Conservation (phyloP, 2,329 filamentous ascomycete genomes). For the Cylindrodendrum hubeiense region DNA sequence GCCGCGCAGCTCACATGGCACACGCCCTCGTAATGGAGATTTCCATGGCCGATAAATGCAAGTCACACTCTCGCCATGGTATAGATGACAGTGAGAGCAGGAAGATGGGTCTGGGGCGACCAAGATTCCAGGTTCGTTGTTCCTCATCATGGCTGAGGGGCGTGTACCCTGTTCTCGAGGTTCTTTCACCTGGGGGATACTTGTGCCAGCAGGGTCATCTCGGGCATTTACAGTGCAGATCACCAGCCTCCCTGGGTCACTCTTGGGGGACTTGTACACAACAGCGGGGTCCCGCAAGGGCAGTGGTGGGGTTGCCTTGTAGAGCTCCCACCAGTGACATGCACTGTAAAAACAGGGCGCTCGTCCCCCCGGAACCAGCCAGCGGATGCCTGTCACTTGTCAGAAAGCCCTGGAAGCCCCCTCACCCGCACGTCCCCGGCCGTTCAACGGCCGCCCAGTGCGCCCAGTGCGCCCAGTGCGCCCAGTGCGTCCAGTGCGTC, state of each 20-base stretch:
- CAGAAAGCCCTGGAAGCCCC: background rate
- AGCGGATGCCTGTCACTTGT: background rate
- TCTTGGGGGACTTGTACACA: background rate
- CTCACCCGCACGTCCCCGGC: background rate
- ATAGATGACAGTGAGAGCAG: background rate
- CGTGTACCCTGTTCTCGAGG: background rate
- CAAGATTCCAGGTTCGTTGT: no score
- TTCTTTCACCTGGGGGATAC: background rate
- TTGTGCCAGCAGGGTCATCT: background rate
- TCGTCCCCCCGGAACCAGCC: background rate
- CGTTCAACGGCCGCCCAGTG: background rate
- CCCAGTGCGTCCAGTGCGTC: no score
- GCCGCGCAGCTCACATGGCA: constrained; percentile 4
- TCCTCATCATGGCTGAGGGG: background rate
- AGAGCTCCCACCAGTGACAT: background rate
- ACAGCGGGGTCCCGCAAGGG: background rate
- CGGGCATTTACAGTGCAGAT: background rate
- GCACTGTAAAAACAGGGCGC: constrained; percentile 1
- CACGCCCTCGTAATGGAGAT: background rate
- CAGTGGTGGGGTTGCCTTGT: background rate
- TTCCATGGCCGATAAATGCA: background rate
- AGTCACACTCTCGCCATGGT: background rate
- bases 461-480: no score
- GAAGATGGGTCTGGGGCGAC: background rate
- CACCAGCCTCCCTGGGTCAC: background rate